Base-by-base conservation (phyloP, 129 eudicot species). In the Calendula officinalis region DNA sequence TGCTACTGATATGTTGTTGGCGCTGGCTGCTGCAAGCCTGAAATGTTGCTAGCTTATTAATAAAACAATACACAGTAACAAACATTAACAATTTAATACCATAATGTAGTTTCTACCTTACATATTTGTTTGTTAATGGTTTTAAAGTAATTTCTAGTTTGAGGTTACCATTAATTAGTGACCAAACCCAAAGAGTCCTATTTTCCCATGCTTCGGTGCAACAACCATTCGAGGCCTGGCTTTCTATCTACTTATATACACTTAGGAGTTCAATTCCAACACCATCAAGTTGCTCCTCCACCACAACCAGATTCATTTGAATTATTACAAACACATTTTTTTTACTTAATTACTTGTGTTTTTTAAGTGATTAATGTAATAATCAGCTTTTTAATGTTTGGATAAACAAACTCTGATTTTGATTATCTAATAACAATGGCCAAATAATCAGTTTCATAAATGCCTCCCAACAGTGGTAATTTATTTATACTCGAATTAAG, bases 221-320 rank as follows among this genome's bases (percentile, higher is more conserved):
- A 67, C 97, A 94, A 70, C 91, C 90, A 74, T 80, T 82, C 5
- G 95, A 90, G 58, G 90, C 89, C 72, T 85, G 85, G 46, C 83
- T 83, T 72, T 94, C 99, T 60, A 94, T 94, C 97, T 87, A 86
- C 77, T 94, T 94, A 68, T 83, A 94, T 37, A 94, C 80, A 50
- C 85, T 85, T 9, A 97, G 84, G 66, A 94, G 91, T 64, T 88
- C 99, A 65, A 94, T 73, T 68, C 97, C 99, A 64, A 95, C 99
- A 58, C 97, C 95, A 74, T 94, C 99, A 75, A 94, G 97, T 83
- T 94, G 99, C 83, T 94, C 99, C 99, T 94, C 71, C 67, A 68
- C 64, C 62, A 39, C 27, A n/a, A n/a, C n/a, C n/a, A n/a, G n/a
- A n/a, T n/a, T n/a, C n/a, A n/a, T n/a, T n/a, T n/a, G n/a, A n/a